A percentile compares a stretch with the other conserved stretches of the same genome.
phyloP scores from a whole-genome alignment of 805 yeast species.

The Monosporozyma aerobia region DNA sequence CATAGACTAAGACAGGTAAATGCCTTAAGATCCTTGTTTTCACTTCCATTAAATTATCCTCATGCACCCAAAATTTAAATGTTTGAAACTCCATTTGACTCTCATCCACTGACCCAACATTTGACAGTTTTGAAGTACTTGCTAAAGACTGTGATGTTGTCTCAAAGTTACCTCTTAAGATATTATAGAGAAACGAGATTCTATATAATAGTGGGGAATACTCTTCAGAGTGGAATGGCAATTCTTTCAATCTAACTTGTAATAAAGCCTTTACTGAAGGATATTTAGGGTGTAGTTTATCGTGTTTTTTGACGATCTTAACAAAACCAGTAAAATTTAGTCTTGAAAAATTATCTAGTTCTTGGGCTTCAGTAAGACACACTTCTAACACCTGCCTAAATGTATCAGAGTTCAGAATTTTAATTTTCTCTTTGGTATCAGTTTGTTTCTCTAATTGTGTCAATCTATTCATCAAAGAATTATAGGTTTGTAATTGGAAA shows the following conservation, averaged over 20 bases:
- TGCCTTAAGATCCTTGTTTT: constrained; percentile 91
- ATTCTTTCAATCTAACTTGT: constrained; percentile 74
- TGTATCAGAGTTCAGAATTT: constrained; percentile 45
- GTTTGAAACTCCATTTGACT: constrained; percentile 40
- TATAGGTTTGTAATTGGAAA: constrained; percentile 61
- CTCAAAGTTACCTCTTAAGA: constrained; percentile 54
- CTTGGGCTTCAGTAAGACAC: constrained; percentile 64
- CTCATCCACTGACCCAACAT: constrained; percentile 25
- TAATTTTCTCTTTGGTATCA: constrained; percentile 30
- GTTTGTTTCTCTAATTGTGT: constrained; percentile 54
- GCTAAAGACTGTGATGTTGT: constrained; percentile 31
- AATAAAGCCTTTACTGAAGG: constrained; percentile 79
- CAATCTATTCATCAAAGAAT: constrained; percentile 56
- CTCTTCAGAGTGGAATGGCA: constrained; percentile 93
- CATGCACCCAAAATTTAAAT: constrained; percentile 91
- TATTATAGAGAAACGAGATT: constrained; percentile 70
- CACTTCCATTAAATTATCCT: constrained; percentile 95
- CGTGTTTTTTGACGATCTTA: constrained; percentile 93
- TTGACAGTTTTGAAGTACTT: constrained; percentile 30
- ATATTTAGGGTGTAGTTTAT: constrained; percentile 75
- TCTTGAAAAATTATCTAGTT: constrained; percentile 82
- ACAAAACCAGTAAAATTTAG: constrained; percentile 90
- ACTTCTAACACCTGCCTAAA: constrained; percentile 69
- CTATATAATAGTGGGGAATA: constrained; percentile 84
- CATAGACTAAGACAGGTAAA: constrained; percentile 80